These are phyloP conservation scores for Amauroascus verrucosus DNA, from an alignment of 2,329 filamentous ascomycete genomes.

Conservation along the genomic window DNA sequence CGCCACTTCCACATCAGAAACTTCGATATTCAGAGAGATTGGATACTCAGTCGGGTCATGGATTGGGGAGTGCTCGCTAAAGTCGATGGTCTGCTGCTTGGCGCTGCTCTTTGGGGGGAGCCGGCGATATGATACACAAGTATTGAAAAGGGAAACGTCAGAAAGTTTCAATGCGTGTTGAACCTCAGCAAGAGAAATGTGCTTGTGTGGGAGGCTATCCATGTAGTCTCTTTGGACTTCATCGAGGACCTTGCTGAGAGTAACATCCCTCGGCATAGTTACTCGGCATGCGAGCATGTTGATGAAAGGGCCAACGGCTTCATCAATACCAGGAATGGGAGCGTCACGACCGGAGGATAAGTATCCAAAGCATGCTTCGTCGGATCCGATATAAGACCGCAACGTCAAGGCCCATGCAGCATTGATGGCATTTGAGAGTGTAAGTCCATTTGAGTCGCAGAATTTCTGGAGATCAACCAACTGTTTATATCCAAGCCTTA, in stretches of 20 bases:
- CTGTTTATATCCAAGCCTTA: conserved; percentile 24
- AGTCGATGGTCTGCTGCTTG: conserved; percentile 24
- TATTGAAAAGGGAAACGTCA: conserved; percentile 38
- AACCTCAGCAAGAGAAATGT: conserved; percentile 39
- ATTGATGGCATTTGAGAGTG: conserved; percentile 50
- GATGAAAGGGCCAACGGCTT: conserved; percentile 21
- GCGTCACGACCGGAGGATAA: conserved; percentile 19
- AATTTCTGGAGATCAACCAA: conserved; percentile 26
- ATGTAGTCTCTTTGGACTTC: conserved; percentile 40
- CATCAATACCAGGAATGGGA: conserved; percentile 16
- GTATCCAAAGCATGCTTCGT: conserved; percentile 43
- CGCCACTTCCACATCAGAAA: conserved; percentile 31
- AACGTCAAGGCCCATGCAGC: conserved; percentile 61
- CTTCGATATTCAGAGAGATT: conserved; percentile 41
- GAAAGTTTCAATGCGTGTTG: conserved; percentile 36
- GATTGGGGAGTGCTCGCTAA: conserved; percentile 32
- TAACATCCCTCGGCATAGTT: conserved; percentile 19
- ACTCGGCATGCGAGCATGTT: conserved; percentile 19
- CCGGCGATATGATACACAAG: conserved; percentile 40
- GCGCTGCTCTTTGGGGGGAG: conserved; percentile 26
- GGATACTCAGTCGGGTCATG: conserved; percentile 43
- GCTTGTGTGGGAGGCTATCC: conserved; percentile 36
- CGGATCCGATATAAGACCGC: conserved; percentile 51
- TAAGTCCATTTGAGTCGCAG: conserved; percentile 38
- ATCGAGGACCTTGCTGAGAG: conserved; percentile 32